Evolutionary conservation across 148 eudicot species (phyloP), one percentile per base, ranked within the genome.

Genomic region (Talinum fruticosum): DNA sequence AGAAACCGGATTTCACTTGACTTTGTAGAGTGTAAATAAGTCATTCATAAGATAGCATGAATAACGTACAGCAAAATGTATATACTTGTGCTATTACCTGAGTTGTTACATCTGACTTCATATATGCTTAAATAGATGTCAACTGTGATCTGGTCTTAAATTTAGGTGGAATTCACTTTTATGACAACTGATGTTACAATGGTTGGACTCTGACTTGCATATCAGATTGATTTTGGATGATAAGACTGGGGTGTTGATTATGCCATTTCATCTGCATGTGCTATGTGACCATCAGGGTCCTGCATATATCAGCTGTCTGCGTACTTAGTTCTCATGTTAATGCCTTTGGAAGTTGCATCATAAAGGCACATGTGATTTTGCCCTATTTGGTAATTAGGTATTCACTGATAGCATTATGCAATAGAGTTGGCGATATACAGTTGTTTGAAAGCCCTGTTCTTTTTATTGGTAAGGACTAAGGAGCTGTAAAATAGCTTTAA

Each of bases 51-150:
- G 73, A 41, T 38, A 24, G 33, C 53, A 24, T 70, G 53, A 70
- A 24, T 26, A 41, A n/a, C 16, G 19, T 10, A 0, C 1, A 57
- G 33, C 23, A 33, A 73, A 54, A 29, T 65, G 53, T 65, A 15
- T 36, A 59, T 59, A 19, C 45, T 41, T 59, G 32, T 71, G 73
- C 69, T 78, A 78, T 35, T 36, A 49, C 28, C 8, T 35, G 49
- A 24, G 19, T 8, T 23, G 13, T 69, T 68, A 36, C 26, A 24
- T 69, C 12, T 23, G 26, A 19, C 38, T 69, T 69, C 49, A 38
- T 69, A 19, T 41, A 26, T 71, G 73, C 34, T 71, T 16, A 36
- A 15, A 69, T 23, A 69, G 26, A 2, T 37, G 73, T 71, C 35
- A 38, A 38, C 49, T 10, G 57, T 71, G 30, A 71, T 28, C 4